Base-by-base conservation (phyloP, 164 flowering plant genomes). In the Umbilicus rupestris region DNA sequence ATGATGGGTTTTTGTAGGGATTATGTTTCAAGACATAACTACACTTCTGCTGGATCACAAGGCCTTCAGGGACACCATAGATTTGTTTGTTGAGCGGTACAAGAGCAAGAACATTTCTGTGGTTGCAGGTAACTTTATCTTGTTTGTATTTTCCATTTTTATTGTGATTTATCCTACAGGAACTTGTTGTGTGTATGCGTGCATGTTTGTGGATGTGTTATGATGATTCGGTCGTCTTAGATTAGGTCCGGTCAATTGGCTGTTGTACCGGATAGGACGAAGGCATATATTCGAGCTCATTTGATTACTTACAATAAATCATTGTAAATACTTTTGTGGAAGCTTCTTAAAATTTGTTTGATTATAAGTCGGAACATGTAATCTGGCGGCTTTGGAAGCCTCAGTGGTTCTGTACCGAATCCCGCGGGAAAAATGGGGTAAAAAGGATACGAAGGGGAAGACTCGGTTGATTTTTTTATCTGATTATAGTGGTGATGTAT, bases 71-170 rank as follows among this genome's bases (percentile, higher is more conserved):
- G 67, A 77, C 64, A 77, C 80, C 26, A 68, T 80, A 46, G 80
- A 80, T 59, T 71, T 80, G 29, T 80, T 80, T 70, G 83, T 80
- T 52, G 83, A 80, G 42, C 70, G 83, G 52, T 80, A 77, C 66
- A 65, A 66, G 50, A 77, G 71, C 68, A 75, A 64, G 71, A 68
- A 62, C 37, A 80, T 77, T 58, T 77, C 80, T 44, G 77, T 77
- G 68, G 80, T 77, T 68, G 80, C 80, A 58, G 82, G 82, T 79
- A 71, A 26, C 15, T 50, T 33, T n/a, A 7, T 63, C 22, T 39
- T 2, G n/a, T 30, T 29, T 29, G 17, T 19, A 30, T 1, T 59
- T 35, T 6, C 26, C 24, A 26, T 3, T 62, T 62, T 62, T n/a
- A 20, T 16, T 16, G 22, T 39, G n/a, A 30, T 5, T 16, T 22